Evolutionary conservation across 1,284 basidiomycete genomes (phyloP).

Genomic region (Microbotryum scabiosae): DNA sequence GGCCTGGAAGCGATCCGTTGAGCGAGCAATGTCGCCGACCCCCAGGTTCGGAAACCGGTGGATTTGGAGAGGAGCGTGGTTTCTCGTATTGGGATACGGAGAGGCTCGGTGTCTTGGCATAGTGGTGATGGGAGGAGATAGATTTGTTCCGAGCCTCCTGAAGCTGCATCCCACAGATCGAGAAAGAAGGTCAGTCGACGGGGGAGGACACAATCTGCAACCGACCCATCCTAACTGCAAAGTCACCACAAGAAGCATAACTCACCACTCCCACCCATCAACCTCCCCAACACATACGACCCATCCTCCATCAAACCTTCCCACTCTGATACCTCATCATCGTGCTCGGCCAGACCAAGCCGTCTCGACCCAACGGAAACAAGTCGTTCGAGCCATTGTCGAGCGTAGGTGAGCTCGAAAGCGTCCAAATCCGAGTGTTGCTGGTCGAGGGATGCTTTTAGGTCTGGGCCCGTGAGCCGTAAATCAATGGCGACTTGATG

Average conservation of each 20-base stretch:
- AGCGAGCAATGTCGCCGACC: conserved; percentile 10
- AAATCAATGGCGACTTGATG: too few species aligned
- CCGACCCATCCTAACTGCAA: too few species aligned
- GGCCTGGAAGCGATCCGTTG: conserved; percentile 5
- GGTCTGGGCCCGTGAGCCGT: too few species aligned
- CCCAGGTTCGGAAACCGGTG: conserved; percentile 28
- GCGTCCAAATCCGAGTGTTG: background rate
- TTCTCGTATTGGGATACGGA: conserved; percentile 14
- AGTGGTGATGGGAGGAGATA: conserved; percentile 5
- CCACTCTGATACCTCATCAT: background rate
- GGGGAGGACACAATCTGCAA: background rate
- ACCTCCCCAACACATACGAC: conserved; percentile 1
- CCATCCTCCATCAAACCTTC: conserved; percentile 5
- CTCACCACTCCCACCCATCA: conserved; percentile 9
- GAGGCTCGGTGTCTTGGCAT: background rate
- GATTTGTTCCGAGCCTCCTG: conserved; percentile 2
- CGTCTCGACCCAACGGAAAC: background rate
- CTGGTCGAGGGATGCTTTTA: too few species aligned
- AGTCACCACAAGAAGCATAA: background rate
- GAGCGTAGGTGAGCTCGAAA: background rate
- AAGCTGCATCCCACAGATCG: conserved; percentile 3
- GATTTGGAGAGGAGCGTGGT: conserved; percentile 12
- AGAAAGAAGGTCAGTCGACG: background rate
- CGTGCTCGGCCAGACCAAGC: background rate
- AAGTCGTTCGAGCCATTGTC: conserved; percentile 14